Conservation (phyloP, 495 filamentous ascomycete species). For the Neurospora pannonica region DNA sequence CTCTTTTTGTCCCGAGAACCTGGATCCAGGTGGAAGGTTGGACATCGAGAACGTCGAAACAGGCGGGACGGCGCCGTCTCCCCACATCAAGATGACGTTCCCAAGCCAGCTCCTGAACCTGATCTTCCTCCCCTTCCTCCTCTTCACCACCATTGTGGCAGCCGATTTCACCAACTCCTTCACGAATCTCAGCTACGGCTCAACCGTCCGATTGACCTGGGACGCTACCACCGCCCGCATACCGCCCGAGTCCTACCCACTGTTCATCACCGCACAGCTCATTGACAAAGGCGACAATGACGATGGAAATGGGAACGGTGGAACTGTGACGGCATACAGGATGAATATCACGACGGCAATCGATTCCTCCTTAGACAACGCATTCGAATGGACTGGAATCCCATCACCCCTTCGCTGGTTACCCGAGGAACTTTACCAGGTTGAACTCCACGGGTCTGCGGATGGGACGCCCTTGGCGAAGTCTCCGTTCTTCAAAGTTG, state of each 20-base stretch:
- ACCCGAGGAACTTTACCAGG: background rate
- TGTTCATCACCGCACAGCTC: background rate
- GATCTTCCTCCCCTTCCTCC: background rate
- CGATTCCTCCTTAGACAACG: background rate
- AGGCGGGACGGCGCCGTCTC: background rate
- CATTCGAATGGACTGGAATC: background rate
- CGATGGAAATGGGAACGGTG: background rate
- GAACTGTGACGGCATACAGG: background rate
- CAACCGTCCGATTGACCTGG: background rate
- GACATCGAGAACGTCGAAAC: background rate
- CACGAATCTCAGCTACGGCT: background rate
- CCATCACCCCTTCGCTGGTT: background rate
- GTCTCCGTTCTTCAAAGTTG: background rate
- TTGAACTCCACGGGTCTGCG: background rate
- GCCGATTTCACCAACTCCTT: background rate
- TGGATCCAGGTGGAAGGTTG: background rate
- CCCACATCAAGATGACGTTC: background rate
- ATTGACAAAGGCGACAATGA: background rate
- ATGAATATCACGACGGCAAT: background rate
- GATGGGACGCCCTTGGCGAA: background rate
- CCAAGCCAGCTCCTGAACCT: background rate
- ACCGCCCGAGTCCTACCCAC: background rate
- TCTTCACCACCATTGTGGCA: background rate
- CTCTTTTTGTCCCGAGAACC: background rate
- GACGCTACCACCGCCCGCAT: background rate